Evolutionary conservation across 2,329 filamentous ascomycete species (phyloP).

Genomic region (Aureobasidium sp.): DNA sequence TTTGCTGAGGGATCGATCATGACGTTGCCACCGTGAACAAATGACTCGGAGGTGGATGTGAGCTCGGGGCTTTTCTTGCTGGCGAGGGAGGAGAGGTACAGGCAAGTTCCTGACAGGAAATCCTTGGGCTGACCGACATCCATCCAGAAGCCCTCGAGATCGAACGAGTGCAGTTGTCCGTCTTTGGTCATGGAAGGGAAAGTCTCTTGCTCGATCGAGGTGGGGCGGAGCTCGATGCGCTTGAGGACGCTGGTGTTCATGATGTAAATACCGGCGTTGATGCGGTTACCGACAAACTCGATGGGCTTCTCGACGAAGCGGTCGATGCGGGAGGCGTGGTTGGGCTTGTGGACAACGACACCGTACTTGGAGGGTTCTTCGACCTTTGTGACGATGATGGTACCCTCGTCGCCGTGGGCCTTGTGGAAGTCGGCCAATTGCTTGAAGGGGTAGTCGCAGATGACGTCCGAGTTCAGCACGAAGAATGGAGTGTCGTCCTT

Average conservation of each 20-base stretch:
- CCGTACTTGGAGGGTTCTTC: slow-evolving; percentile 99
- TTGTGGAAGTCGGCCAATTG: slow-evolving; percentile 88
- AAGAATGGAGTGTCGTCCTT: slow-evolving; percentile 96
- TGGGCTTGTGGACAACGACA: slow-evolving; percentile 94
- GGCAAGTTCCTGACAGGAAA: slow-evolving; percentile 89
- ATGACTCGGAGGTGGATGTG: slow-evolving; percentile 63
- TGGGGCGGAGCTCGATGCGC: slow-evolving; percentile 91
- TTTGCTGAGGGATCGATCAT: slow-evolving; percentile 89
- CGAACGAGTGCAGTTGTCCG: slow-evolving; percentile 87
- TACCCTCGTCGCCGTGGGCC: slow-evolving; percentile 86
- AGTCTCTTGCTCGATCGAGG: slow-evolving; percentile 96
- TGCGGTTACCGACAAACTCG: slow-evolving; percentile 96
- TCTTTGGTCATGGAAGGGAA: slow-evolving; percentile 91
- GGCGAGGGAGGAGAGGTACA: slow-evolving; percentile 86
- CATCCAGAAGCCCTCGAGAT: slow-evolving; percentile 99
- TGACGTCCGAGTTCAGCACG: slow-evolving; percentile 96
- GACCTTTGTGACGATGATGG: slow-evolving; percentile 97
- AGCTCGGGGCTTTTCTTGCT: slow-evolving; percentile 86
- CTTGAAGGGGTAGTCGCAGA: slow-evolving; percentile 94
- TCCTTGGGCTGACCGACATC: slow-evolving; percentile 98
- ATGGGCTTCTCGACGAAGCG: slow-evolving; percentile 99
- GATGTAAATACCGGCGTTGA: slow-evolving; percentile 98
- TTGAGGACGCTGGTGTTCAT: slow-evolving; percentile 84
- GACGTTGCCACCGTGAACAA: slow-evolving; percentile 88
- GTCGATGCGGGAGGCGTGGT: slow-evolving; percentile 84